Conservation (phyloP, 805 yeast species). For the Yarrowia sp. region DNA sequence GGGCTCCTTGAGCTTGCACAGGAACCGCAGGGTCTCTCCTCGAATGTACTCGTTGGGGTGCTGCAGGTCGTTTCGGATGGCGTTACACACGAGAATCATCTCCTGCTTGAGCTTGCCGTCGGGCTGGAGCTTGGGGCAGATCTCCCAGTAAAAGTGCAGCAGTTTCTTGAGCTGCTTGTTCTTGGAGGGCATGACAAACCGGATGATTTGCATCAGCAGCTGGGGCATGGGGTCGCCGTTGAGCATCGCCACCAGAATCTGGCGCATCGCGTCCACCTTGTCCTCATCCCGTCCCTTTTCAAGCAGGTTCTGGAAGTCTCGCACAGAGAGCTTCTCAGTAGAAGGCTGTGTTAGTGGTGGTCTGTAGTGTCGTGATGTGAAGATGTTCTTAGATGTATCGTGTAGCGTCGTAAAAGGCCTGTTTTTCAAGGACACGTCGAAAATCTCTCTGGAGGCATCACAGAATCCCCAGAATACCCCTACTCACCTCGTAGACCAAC, state of each 20-base stretch:
- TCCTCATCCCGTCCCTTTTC: slow-evolving; percentile 90
- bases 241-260: slow-evolving; percentile 81
- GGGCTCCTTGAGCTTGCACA: slow-evolving; percentile 88
- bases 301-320: slow-evolving; percentile 76
- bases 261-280: slow-evolving; percentile 89
- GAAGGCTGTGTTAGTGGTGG: slow-evolving; percentile 41
- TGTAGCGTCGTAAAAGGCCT: background rate
- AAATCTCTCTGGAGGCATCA: too few species aligned
- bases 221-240: slow-evolving; percentile 94
- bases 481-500: slow-evolving; percentile 46
- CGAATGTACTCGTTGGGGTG: slow-evolving; percentile 97
- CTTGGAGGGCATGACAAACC: slow-evolving; percentile 96
- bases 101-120: slow-evolving; percentile 95
- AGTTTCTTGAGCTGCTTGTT: slow-evolving; percentile 90
- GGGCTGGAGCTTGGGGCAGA: slow-evolving; percentile 87
- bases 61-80: slow-evolving; percentile 94
- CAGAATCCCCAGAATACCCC: background rate
- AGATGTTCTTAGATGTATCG: too few species aligned
- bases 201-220: slow-evolving; percentile 92
- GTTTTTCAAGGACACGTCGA: background rate
- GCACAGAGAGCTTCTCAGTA: slow-evolving; percentile 57
- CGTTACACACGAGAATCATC: slow-evolving; percentile 98
- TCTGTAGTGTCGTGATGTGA: background rate
- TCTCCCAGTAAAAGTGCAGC: slow-evolving; percentile 96
- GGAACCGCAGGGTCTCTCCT: slow-evolving; percentile 91